A percentile compares a stretch with the other conserved stretches of the same genome.
phyloP scores from a whole-genome alignment of 148 eudicot species.

The Amaranthus cruentus region DNA sequence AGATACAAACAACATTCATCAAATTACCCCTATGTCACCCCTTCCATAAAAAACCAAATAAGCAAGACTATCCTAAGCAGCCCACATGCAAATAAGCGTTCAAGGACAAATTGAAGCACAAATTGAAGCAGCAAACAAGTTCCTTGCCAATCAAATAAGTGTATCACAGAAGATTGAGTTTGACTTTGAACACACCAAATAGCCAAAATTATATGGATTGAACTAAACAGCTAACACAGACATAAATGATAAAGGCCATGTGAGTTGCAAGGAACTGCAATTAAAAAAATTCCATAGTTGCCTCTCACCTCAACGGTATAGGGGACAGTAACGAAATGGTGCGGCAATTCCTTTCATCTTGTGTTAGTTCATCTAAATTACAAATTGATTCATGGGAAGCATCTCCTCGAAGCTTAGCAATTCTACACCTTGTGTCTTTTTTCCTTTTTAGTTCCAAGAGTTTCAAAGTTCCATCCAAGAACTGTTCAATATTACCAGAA shows the following conservation, averaged over 20 bases:
- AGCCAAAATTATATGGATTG: background rate
- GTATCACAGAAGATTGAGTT: background rate
- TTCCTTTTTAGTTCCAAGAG: background rate
- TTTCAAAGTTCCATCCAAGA: background rate
- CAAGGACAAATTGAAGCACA: too few species aligned
- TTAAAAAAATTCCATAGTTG: conserved; percentile 25
- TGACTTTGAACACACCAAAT: background rate
- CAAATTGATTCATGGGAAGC: conserved; percentile 17
- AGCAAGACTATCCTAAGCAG: too few species aligned
- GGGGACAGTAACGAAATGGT: conserved; percentile 18
- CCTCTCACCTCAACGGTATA: conserved; percentile 21
- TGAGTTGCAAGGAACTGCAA: conserved; percentile 6
- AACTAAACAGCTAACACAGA: background rate
- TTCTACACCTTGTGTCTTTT: conserved; percentile 12
- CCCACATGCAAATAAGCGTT: too few species aligned
- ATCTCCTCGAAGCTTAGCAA: conserved; percentile 16
- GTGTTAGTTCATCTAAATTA: conserved; percentile 29
- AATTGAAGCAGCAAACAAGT: background rate
- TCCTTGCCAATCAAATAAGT: background rate
- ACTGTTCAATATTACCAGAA: conserved; percentile 6
- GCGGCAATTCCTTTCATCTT: conserved; percentile 28
- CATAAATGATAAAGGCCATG: conserved; percentile 1
- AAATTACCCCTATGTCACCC: too few species aligned
- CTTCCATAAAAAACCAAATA: too few species aligned
- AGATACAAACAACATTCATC: too few species aligned